Conservation (phyloP, 345 rosid species). For the Bretschneidera sinensis region DNA sequence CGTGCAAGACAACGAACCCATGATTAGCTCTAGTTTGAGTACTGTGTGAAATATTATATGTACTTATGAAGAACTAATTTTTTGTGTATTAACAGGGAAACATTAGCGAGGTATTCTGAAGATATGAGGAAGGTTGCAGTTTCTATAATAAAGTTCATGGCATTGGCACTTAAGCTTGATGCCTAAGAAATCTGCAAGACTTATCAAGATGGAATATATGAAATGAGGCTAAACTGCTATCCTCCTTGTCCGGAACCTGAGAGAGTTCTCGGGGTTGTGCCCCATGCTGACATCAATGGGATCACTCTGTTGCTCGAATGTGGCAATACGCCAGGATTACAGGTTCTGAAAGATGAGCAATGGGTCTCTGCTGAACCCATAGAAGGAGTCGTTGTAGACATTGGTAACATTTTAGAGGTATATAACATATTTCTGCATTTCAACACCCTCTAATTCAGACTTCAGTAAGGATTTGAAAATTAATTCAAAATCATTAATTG, state of each 20-base stretch:
- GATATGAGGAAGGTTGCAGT: constrained; percentile 18
- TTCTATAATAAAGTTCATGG: constrained; percentile 23
- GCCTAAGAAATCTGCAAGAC: constrained; percentile 13
- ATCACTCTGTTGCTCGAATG: constrained; percentile 31
- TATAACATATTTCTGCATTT: background rate
- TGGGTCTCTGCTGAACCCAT: constrained; percentile 30
- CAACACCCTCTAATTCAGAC: too few relatives aligned
- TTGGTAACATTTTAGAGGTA: constrained; percentile 38
- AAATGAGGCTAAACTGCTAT: constrained; percentile 41
- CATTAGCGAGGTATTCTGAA: constrained; percentile 25
- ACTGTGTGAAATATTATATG: too few relatives aligned
- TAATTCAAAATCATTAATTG: too few relatives aligned
- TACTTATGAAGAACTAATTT: too few relatives aligned
- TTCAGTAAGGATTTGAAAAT: too few relatives aligned
- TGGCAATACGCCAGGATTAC: constrained; percentile 29
- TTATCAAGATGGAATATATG: constrained; percentile 32
- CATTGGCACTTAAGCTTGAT: constrained; percentile 29
- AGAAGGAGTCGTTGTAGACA: constrained; percentile 30
- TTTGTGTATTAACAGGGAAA: constrained; percentile 22
- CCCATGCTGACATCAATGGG: constrained; percentile 38
- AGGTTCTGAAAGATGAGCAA: constrained; percentile 27
- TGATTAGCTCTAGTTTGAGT: too few relatives aligned
- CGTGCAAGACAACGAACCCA: too few relatives aligned
- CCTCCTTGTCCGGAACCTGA: constrained; percentile 32
- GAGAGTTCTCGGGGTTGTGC: constrained; percentile 31